phyloP scores from a whole-genome alignment of 2,329 filamentous ascomycete genomes.

The Ceratocystiopsis sp. region DNA sequence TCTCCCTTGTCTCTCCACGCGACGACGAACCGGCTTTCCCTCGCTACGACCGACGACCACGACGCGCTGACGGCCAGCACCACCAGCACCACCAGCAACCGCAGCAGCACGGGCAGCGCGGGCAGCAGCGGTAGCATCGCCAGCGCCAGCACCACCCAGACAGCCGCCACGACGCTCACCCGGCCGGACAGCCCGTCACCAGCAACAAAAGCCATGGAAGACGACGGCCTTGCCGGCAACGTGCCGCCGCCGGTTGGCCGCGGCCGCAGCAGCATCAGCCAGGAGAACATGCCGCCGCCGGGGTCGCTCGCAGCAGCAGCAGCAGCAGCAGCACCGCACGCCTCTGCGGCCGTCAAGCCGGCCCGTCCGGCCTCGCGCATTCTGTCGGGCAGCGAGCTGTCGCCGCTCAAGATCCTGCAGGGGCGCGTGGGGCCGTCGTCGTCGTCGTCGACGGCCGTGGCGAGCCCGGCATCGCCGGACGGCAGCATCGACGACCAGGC shows the following conservation, averaged over 20 bases:
- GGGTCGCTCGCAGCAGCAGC: too few species aligned
- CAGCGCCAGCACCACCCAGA: slow-evolving; percentile 6
- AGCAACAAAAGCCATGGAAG: too few species aligned
- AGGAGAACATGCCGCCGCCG: slow-evolving; percentile 26
- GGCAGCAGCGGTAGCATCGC: too few species aligned
- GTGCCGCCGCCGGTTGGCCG: too few species aligned
- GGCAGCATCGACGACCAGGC: slow-evolving; percentile 3
- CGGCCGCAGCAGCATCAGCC: slow-evolving; percentile 9
- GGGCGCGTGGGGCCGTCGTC: slow-evolving; percentile 2
- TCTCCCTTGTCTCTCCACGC: slow-evolving; percentile 24
- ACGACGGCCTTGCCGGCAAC: too few species aligned
- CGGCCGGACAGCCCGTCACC: background rate
- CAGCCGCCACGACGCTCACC: slow-evolving; percentile 18
- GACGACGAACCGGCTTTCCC: slow-evolving; percentile 19
- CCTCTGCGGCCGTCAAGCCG: background rate
- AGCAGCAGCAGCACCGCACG: too few species aligned
- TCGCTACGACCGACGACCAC: slow-evolving; percentile 17
- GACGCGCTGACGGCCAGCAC: slow-evolving; percentile 10
- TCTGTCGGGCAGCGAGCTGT: slow-evolving; percentile 38
- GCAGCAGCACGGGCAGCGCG: slow-evolving; percentile 2
- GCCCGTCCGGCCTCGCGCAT: slow-evolving; percentile 25
- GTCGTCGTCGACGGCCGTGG: background rate
- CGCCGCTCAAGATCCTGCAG: slow-evolving; percentile 38
- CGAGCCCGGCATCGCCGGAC: slow-evolving; percentile 8
- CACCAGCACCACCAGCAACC: background rate